These are phyloP conservation scores for Colletotrichum musicola DNA, from an alignment of 2,329 filamentous ascomycete genomes.

Conservation along the genomic window DNA sequence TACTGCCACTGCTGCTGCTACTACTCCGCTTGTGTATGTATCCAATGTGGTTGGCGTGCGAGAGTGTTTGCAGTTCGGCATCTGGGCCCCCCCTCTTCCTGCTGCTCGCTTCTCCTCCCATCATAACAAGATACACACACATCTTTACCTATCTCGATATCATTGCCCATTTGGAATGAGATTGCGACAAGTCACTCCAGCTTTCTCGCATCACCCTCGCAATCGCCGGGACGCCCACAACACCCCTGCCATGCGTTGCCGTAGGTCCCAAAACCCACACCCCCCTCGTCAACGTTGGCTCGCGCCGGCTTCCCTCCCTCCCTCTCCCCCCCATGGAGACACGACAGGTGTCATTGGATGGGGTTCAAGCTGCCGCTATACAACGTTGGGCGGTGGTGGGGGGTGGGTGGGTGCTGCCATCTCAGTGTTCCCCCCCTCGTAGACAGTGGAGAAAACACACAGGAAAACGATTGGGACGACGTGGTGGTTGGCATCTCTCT, in stretches of 20 bases:
- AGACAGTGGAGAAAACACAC: neutral
- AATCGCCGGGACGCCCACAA: neutral
- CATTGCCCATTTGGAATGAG: neutral
- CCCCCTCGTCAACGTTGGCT: neutral
- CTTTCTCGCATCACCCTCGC: neutral
- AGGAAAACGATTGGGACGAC: neutral
- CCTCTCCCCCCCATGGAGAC: constrained; percentile 6
- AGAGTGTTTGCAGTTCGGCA: constrained; percentile 18
- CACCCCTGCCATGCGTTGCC: neutral
- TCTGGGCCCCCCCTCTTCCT: constrained; percentile 11
- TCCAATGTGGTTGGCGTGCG: neutral
- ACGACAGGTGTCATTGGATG: constrained; percentile 29
- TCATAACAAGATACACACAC: constrained; percentile 3
- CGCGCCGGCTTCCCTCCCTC: neutral
- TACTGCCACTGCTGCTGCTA: neutral
- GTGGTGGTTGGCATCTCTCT: neutral
- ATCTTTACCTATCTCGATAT: constrained; percentile 11
- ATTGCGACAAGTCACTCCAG: constrained; percentile 18
- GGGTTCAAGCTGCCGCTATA: constrained; percentile 9
- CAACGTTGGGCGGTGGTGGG: neutral
- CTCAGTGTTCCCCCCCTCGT: neutral
- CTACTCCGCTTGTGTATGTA: neutral
- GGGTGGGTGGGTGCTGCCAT: too few species aligned
- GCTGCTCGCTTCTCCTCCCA: too few species aligned
- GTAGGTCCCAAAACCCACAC: neutral